These are phyloP conservation scores for Erigeron philadelphicus DNA, from an alignment of 140 eudicot genomes.

Conservation along the genomic window DNA sequence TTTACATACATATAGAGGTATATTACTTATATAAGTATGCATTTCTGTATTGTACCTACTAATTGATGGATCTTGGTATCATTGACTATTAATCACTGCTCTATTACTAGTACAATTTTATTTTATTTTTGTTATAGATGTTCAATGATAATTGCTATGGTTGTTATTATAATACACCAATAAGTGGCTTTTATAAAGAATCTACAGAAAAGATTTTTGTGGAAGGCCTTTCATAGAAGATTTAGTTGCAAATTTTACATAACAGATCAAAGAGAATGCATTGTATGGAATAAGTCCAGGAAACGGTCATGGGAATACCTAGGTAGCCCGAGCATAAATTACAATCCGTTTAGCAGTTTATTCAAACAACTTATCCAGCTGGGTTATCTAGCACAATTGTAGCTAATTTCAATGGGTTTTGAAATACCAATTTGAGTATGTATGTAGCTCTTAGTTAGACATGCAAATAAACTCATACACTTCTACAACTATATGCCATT, in stretches of 20 bases:
- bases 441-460: neutral
- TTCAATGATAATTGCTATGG: too few relatives aligned
- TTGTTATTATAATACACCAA: neutral
- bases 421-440: neutral
- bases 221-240: neutral
- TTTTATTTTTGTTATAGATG: too few relatives aligned
- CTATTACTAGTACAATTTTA: neutral
- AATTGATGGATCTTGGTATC: neutral
- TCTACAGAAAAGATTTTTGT: too few relatives aligned
- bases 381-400: neutral
- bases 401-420: neutral
- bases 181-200: neutral
- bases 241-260: too few relatives aligned
- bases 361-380: neutral
- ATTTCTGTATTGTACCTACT: neutral
- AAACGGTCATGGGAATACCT: too few relatives aligned
- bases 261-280: too few relatives aligned
- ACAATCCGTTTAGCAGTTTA: too few relatives aligned
- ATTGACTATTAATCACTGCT: neutral
- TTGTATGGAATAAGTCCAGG: too few relatives aligned
- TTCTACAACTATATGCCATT: slow-evolving; percentile 2
- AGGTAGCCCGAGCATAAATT: too few relatives aligned
- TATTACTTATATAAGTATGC: neutral
- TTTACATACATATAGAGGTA: neutral
- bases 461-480: neutral